phyloP scores from a whole-genome alignment of 345 rosid genomes.

The Sonneratia alba region DNA sequence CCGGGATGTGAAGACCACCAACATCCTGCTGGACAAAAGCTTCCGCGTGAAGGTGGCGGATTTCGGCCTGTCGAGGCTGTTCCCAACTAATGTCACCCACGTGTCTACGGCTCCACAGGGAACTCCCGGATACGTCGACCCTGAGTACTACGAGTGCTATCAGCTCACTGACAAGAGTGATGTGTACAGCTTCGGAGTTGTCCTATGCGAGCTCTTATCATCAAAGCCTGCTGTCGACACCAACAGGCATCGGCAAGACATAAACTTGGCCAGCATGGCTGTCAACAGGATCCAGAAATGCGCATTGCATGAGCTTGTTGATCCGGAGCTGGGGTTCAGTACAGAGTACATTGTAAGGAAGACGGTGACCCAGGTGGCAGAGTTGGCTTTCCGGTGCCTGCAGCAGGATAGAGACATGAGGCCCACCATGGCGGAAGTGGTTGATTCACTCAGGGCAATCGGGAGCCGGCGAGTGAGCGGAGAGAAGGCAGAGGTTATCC shows the following conservation, averaged over 20 bases:
- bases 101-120: conserved; percentile 27
- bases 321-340: conserved; percentile 19
- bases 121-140: conserved; percentile 26
- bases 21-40: conserved; percentile 18
- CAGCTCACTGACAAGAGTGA: conserved; percentile 23
- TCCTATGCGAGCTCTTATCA: conserved; percentile 22
- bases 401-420: conserved; percentile 23
- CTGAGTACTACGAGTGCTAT: conserved; percentile 24
- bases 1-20: conserved; percentile 20
- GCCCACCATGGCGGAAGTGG: conserved; percentile 21
- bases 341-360: conserved; percentile 14
- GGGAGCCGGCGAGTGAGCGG: conserved; percentile 3
- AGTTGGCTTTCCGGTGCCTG: conserved; percentile 25
- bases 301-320: conserved; percentile 15
- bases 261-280: conserved; percentile 25
- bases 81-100: conserved; percentile 22
- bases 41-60: conserved; percentile 24
- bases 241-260: conserved; percentile 19
- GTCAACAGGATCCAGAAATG: conserved; percentile 16
- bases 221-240: conserved; percentile 23
- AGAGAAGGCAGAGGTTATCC: conserved; percentile 11
- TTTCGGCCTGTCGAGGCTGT: conserved; percentile 24
- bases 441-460: conserved; percentile 10
- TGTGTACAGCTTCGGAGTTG: conserved; percentile 29
- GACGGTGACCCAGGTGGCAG: conserved; percentile 16